These are phyloP conservation scores for Puccinia coronata DNA, from an alignment of 1,284 basidiomycete genomes.

Conservation along the genomic window DNA sequence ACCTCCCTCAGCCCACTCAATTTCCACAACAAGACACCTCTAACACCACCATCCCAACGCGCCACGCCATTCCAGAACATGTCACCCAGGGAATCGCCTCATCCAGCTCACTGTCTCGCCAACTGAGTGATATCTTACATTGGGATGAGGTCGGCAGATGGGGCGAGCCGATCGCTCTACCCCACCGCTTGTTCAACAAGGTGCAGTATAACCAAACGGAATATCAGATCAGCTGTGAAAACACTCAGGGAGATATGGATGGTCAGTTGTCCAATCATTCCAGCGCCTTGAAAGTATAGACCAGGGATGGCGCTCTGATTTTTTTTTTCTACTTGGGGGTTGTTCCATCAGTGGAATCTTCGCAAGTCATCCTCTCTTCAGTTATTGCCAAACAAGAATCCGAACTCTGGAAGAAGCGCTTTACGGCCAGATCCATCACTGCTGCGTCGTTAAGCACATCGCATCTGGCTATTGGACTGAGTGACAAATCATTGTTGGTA, in stretches of 20 bases:
- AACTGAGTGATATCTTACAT: neutral
- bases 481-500: neutral
- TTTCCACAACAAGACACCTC: constrained; percentile 20
- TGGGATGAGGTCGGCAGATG: constrained; percentile 11
- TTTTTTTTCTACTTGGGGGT: neutral
- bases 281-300: neutral
- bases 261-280: neutral
- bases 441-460: neutral
- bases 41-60: constrained; percentile 36
- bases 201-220: neutral
- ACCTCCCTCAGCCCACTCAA: neutral
- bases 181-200: neutral
- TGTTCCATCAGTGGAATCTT: neutral
- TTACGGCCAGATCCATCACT: constrained; percentile 6
- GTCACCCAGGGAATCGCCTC: neutral
- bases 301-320: neutral
- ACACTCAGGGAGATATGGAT: constrained; percentile 14
- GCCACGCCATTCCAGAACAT: constrained; percentile 17
- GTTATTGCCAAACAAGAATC: neutral
- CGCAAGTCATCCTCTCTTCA: constrained; percentile 6
- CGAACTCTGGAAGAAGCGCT: constrained; percentile 10
- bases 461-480: constrained; percentile 2
- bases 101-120: neutral
- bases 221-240: neutral
- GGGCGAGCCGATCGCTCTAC: constrained; percentile 16